Percentiles rank a stretch among this genome's conserved stretches.
Evolutionary conservation across 1,284 basidiomycete species (phyloP).

Genomic region (Crepidotus sp.): DNA sequence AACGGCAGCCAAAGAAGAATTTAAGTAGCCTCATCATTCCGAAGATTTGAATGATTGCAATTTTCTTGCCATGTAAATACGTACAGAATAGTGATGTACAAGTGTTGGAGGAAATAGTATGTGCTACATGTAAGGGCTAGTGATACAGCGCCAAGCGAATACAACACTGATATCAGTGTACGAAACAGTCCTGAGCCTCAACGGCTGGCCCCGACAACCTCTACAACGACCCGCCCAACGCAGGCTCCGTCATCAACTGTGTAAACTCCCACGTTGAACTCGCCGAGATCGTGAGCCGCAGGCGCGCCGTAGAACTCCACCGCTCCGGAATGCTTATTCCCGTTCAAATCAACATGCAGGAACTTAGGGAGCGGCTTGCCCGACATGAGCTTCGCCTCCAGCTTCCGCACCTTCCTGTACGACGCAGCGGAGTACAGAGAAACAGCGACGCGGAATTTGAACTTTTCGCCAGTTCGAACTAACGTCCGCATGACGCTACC

Average conservation of each 20-base stretch:
- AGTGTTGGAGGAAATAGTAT: slow-evolving; percentile 13
- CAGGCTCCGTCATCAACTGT: slow-evolving; percentile 39
- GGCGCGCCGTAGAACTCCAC: slow-evolving; percentile 56
- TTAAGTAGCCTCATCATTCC: not conserved
- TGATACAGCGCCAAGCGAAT: slow-evolving; percentile 11
- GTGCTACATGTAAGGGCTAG: slow-evolving; percentile 18
- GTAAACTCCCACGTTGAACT: slow-evolving; percentile 50
- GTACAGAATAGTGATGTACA: slow-evolving; percentile 17
- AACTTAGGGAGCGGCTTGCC: slow-evolving; percentile 51
- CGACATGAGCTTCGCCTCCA: slow-evolving; percentile 43
- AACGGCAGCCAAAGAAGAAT: slow-evolving; percentile 24
- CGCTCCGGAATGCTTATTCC: slow-evolving; percentile 33
- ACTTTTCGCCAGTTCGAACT: slow-evolving; percentile 49
- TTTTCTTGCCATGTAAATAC: slow-evolving; percentile 2
- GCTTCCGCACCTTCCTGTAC: slow-evolving; percentile 22
- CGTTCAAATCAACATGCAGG: slow-evolving; percentile 44
- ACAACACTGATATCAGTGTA: slow-evolving; percentile 6
- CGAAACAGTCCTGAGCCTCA: slow-evolving; percentile 17
- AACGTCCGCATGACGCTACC: slow-evolving; percentile 37
- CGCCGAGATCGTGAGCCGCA: slow-evolving; percentile 41
- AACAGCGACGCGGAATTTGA: slow-evolving; percentile 49
- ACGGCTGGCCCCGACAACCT: slow-evolving; percentile 43
- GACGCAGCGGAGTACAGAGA: slow-evolving; percentile 20
- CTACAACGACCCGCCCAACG: slow-evolving; percentile 46
- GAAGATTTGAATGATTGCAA: not conserved